Evolutionary conservation across 306 rosid species (phyloP), one percentile per base, ranked within the genome.

Genomic region (Alnus rubra): DNA sequence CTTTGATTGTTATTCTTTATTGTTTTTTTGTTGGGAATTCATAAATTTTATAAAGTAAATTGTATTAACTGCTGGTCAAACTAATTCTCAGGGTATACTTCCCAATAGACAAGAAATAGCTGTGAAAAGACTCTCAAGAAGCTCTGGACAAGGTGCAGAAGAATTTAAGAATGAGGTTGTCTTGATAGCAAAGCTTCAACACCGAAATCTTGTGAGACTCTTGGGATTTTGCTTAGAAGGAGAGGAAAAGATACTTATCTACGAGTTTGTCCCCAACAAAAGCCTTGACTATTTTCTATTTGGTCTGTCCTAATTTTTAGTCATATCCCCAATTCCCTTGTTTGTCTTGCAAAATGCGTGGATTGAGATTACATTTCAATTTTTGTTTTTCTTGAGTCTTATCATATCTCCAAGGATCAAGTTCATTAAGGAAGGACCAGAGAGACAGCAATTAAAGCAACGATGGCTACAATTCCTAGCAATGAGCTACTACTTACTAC

Each of bases 221-320:
- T n/a, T 77, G 35, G 84, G 87, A 84, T 80, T 84, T 37, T 77
- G 84, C 79, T 68, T 84, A 76, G 79, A 80, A 58, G 80, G 63
- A 9, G 74, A 39, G 35, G 82, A 84, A 47, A 84, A 80, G 69
- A 80, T 84, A 23, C 84, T 84, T 4, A 63, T 84, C 8, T 84
- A 84, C 49, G 82, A 84, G 59, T 84, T 65, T 59, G 82, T 84
- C 19, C 51, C 84, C 0, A 80, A 49, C 52, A 49, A 58, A 12
- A 80, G 87, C 2, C 79, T 84, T 42, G 77, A 84, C 62, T 69
- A 73, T 62, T 84, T 80, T 60, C 39, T 59, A 59, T 9, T 19
- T 23, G 65, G 65, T 59, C 0, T 19, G 14, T 59, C 31, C 14
- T 9, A 23, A 23, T 23, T 59, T 59, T 13, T 28, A 19, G 0